Percentiles rank a stretch among this genome's conserved stretches.
Evolutionary conservation across 2,329 filamentous ascomycete genomes (phyloP).

Genomic region (Apiospora malaysiana): DNA sequence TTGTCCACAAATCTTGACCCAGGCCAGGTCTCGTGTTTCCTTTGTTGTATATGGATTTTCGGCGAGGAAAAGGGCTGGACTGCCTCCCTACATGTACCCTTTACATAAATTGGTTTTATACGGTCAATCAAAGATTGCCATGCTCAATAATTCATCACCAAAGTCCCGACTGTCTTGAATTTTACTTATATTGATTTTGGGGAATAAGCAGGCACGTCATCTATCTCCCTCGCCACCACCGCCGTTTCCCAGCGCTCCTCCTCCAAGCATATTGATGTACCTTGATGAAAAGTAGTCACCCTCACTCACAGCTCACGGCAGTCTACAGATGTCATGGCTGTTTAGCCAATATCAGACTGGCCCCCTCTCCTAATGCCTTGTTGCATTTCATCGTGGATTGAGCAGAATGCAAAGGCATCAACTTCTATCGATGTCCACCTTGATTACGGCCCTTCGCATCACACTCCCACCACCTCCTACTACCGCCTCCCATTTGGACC

Average conservation of each 20-base stretch:
- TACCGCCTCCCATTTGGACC: background rate
- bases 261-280: background rate
- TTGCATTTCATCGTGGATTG: background rate
- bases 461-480: background rate
- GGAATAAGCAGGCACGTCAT: background rate
- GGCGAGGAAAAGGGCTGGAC: too few relatives aligned
- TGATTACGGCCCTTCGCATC: background rate
- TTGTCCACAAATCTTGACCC: too few relatives aligned
- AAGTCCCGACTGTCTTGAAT: background rate
- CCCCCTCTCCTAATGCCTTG: background rate
- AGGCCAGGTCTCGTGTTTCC: too few relatives aligned
- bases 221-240: background rate
- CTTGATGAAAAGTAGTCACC: background rate
- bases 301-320: background rate
- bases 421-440: background rate
- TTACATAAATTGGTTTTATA: too few relatives aligned
- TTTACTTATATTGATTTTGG: constrained; percentile 11
- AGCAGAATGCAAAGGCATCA: background rate
- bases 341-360: background rate
- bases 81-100: too few relatives aligned
- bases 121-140: too few relatives aligned
- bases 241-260: background rate
- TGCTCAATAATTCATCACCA: too few relatives aligned
- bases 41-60: too few relatives aligned
- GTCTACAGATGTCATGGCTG: background rate